Conservation (phyloP, 805 yeast genomes). For the Sungouiozyma intestinalis region DNA sequence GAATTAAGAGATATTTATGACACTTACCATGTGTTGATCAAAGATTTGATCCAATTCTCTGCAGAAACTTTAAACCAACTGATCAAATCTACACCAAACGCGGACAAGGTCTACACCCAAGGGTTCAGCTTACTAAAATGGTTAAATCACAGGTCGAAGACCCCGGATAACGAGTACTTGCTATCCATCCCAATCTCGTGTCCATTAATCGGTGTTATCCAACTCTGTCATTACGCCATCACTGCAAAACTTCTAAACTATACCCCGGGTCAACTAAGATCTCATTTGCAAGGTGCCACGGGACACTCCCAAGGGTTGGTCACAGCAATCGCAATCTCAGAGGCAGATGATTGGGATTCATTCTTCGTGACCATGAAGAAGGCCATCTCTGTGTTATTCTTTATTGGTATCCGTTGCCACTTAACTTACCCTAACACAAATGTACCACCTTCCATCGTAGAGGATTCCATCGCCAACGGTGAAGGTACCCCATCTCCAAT, state of each 20-base stretch:
- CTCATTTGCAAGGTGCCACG: constrained; percentile 60
- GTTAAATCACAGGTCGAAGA: constrained; percentile 74
- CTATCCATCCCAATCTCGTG: constrained; percentile 89
- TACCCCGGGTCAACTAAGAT: constrained; percentile 81
- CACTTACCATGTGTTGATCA: constrained; percentile 63
- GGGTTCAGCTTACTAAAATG: constrained; percentile 84
- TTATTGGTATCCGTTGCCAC: constrained; percentile 86
- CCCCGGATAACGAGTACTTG: constrained; percentile 84
- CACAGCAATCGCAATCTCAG: constrained; percentile 84
- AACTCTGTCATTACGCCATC: constrained; percentile 84
- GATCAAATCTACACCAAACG: constrained; percentile 61
- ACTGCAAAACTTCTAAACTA: constrained; percentile 76
- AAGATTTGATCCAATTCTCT: constrained; percentile 59
- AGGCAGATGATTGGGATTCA: constrained; percentile 74
- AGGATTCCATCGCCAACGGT: constrained; percentile 84
- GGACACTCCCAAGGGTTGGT: constrained; percentile 91
- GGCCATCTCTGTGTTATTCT: constrained; percentile 79
- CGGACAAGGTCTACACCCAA: constrained; percentile 83
- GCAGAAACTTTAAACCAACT: constrained; percentile 59
- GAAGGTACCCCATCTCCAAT: constrained; percentile 97
- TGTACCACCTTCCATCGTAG: constrained; percentile 83
- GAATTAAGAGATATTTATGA: constrained; percentile 81
- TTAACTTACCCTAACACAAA: constrained; percentile 88
- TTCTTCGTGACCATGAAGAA: constrained; percentile 63
- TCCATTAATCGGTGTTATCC: constrained; percentile 95